These are phyloP conservation scores for Buddleja alternifolia DNA, from an alignment of 257 asterid genomes.

Conservation along the genomic window DNA sequence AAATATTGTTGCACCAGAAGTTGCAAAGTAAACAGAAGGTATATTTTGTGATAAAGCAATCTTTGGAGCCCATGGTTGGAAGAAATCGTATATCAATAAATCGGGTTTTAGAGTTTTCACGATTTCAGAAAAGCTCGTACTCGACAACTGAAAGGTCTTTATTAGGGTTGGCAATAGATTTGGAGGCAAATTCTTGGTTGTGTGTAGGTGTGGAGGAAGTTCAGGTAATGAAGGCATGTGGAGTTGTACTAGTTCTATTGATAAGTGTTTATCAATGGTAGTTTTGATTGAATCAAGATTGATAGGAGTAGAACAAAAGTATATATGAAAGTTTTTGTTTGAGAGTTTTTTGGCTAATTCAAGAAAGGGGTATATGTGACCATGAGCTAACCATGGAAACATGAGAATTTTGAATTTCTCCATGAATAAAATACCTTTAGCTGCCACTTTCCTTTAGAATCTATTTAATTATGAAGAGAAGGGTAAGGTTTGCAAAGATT, in stretches of 20 bases:
- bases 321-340: background rate
- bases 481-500: too few relatives aligned
- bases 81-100: constrained; percentile 27
- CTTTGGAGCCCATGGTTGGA: constrained; percentile 42
- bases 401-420: constrained; percentile 8
- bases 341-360: constrained; percentile 20
- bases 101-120: constrained; percentile 24
- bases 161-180: constrained; percentile 15
- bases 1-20: constrained; percentile 2
- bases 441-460: too few relatives aligned
- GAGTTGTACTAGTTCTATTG: constrained; percentile 22
- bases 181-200: constrained; percentile 30
- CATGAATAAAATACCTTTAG: constrained; percentile 1
- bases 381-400: constrained; percentile 28
- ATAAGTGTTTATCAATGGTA: background rate
- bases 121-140: constrained; percentile 24
- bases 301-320: constrained; percentile 14
- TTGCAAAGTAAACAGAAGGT: constrained; percentile 24
- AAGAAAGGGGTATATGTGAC: constrained; percentile 6
- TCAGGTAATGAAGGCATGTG: constrained; percentile 24
- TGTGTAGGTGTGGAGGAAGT: constrained; percentile 30
- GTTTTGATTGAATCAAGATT: constrained; percentile 10
- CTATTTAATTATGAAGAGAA: too few relatives aligned
- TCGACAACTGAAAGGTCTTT: constrained; percentile 24
- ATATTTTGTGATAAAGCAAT: constrained; percentile 27